Percentiles rank a stretch among this genome's conserved stretches.
Conservation (phyloP, 2,329 filamentous ascomycete species). For the Verticillium tricorpus region DNA sequence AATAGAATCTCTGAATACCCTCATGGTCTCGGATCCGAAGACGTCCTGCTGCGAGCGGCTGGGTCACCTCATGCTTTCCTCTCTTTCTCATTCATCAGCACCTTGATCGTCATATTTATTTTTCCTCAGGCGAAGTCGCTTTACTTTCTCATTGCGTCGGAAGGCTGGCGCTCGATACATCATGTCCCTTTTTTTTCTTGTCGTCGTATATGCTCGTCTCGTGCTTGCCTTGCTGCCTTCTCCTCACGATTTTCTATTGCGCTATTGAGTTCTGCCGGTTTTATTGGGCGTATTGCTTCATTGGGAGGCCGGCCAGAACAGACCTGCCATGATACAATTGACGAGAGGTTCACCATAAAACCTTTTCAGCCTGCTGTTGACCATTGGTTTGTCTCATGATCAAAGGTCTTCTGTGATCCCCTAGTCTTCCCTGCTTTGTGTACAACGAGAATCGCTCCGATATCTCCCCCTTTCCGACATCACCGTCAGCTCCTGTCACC, state of each 20-base stretch:
- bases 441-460: not conserved
- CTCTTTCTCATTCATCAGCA: not conserved
- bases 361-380: not conserved
- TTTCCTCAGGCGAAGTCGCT: not conserved
- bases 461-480: not conserved
- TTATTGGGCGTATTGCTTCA: not conserved
- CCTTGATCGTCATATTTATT: not conserved
- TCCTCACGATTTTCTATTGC: not conserved
- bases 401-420: not conserved
- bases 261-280: not conserved
- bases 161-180: not conserved
- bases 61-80: conserved; percentile 18
- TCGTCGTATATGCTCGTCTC: not conserved
- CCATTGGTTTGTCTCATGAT: not conserved
- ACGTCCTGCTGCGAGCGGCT: conserved; percentile 23
- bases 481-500: not conserved
- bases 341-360: not conserved
- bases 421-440: not conserved
- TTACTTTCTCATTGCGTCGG: not conserved
- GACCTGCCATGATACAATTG: not conserved
- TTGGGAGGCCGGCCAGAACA: not conserved
- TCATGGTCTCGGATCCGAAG: not conserved
- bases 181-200: not conserved
- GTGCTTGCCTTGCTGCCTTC: not conserved
- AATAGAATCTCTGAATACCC: conserved; percentile 1